phyloP scores from a whole-genome alignment of 2,329 filamentous ascomycete genomes.

The Davidsoniella neocaledoniae region DNA sequence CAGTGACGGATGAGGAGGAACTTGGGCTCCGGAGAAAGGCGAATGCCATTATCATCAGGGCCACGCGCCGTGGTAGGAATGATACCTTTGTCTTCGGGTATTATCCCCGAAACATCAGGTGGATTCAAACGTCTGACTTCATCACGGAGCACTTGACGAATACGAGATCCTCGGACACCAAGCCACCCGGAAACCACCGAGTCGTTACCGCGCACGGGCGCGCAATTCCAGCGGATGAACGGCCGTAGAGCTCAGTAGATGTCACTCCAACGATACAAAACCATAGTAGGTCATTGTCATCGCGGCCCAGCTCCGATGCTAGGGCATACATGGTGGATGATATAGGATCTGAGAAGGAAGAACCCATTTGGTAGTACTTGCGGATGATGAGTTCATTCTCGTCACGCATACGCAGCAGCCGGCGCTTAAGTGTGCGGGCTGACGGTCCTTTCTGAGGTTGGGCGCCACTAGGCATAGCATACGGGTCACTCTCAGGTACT shows the following conservation, averaged over 20 bases:
- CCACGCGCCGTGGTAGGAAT: conserved; percentile 79
- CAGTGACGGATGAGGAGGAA: conserved; percentile 89
- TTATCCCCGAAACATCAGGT: conserved; percentile 39
- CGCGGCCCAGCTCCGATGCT: conserved; percentile 82
- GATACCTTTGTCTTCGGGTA: conserved; percentile 51
- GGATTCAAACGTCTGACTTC: conserved; percentile 91
- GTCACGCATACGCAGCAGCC: conserved; percentile 55
- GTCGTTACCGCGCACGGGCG: conserved; percentile 38
- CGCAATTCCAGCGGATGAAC: conserved; percentile 65
- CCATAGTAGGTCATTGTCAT: conserved; percentile 95
- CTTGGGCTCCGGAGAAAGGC: conserved; percentile 80
- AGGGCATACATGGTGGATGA: conserved; percentile 89
- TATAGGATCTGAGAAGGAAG: conserved; percentile 87
- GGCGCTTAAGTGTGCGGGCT: conserved; percentile 52
- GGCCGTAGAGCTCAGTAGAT: conserved; percentile 82
- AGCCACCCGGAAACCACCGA: conserved; percentile 55
- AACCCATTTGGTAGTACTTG: conserved; percentile 71
- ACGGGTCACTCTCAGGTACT: conserved; percentile 30
- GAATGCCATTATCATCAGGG: conserved; percentile 81
- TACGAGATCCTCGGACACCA: conserved; percentile 63
- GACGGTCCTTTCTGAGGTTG: conserved; percentile 35
- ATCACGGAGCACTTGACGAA: conserved; percentile 73
- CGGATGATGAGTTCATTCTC: conserved; percentile 64
- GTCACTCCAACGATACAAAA: conserved; percentile 85
- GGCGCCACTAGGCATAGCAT: conserved; percentile 40